Percentiles rank a stretch among this genome's conserved stretches.
These are phyloP conservation scores for Phragmites australis DNA, from an alignment of 176 grass and related monocot genomes.

Conservation along the genomic window DNA sequence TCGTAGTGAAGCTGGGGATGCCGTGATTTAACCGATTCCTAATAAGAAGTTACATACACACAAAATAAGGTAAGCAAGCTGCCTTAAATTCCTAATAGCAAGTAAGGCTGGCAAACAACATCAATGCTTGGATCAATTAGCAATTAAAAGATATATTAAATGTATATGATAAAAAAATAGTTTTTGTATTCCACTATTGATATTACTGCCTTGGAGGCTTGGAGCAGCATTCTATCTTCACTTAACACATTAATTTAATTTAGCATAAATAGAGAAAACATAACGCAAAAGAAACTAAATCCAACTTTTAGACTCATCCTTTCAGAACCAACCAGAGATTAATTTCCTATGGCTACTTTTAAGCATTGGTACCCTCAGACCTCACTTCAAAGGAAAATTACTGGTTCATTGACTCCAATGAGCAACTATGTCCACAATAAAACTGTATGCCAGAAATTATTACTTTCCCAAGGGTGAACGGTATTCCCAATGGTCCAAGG, in stretches of 20 bases:
- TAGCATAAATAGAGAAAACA: not conserved
- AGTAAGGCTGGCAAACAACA: not conserved
- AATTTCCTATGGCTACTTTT: not conserved
- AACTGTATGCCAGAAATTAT: not conserved
- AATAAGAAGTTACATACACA: constrained; percentile 34
- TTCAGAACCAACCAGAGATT: not conserved
- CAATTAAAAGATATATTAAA: not conserved
- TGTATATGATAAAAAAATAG: not conserved
- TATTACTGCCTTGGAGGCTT: not conserved
- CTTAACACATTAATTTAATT: not conserved
- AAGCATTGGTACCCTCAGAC: not conserved
- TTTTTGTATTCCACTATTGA: not conserved
- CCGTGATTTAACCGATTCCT: constrained; percentile 65
- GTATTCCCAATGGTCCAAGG: not conserved
- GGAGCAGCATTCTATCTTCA: not conserved
- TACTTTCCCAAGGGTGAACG: not conserved
- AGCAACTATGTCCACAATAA: not conserved
- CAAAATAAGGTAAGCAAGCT: constrained; percentile 11
- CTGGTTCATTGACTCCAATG: not conserved
- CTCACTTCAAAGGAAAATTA: not conserved
- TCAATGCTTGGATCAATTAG: too few species aligned
- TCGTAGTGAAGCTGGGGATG: constrained; percentile 78
- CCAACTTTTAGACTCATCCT: not conserved
- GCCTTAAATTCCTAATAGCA: not conserved
- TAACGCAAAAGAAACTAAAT: constrained; percentile 4